phyloP scores from a whole-genome alignment of 2,329 filamentous ascomycete genomes.

The Parastagonospora avenae region DNA sequence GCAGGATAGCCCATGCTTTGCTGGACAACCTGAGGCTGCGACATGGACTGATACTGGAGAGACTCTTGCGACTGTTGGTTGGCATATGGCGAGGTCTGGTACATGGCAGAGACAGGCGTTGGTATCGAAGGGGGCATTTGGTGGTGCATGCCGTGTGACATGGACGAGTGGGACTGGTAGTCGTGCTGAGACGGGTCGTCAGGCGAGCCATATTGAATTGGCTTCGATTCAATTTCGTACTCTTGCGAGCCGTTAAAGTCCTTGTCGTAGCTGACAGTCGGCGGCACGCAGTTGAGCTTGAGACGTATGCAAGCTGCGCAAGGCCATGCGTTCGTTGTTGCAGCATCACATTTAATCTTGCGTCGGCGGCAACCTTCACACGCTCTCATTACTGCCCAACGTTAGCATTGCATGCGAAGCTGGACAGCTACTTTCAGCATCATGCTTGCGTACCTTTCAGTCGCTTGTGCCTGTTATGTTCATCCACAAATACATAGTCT shows the following conservation, averaged over 20 bases:
- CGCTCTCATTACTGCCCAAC: constrained; percentile 81
- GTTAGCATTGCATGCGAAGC: constrained; percentile 26
- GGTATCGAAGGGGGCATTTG: constrained; percentile 37
- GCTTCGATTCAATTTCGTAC: constrained; percentile 48
- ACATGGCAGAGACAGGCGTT: constrained; percentile 40
- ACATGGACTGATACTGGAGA: constrained; percentile 45
- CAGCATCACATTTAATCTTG: constrained; percentile 98
- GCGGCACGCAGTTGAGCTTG: constrained; percentile 91
- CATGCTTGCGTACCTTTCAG: constrained; percentile 73
- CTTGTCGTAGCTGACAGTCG: constrained; percentile 77
- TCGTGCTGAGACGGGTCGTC: constrained; percentile 48
- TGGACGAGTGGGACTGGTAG: constrained; percentile 42
- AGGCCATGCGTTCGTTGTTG: constrained; percentile 96
- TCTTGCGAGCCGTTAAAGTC: constrained; percentile 52
- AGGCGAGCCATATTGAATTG: constrained; percentile 46
- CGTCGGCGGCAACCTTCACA: constrained; percentile 93
- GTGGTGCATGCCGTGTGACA: constrained; percentile 35
- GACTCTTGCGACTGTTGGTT: constrained; percentile 41
- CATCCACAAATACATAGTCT: constrained; percentile 99
- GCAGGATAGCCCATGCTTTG: constrained; percentile 43
- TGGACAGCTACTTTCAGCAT: not conserved
- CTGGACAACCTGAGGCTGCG: constrained; percentile 37
- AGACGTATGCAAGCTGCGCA: constrained; percentile 91
- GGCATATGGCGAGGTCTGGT: constrained; percentile 43
- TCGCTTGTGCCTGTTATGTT: constrained; percentile 97